A percentile compares a stretch with the other conserved stretches of the same genome.
Conservation (phyloP, 2,329 filamentous ascomycete species). For the Hansfordia pulvinata region DNA sequence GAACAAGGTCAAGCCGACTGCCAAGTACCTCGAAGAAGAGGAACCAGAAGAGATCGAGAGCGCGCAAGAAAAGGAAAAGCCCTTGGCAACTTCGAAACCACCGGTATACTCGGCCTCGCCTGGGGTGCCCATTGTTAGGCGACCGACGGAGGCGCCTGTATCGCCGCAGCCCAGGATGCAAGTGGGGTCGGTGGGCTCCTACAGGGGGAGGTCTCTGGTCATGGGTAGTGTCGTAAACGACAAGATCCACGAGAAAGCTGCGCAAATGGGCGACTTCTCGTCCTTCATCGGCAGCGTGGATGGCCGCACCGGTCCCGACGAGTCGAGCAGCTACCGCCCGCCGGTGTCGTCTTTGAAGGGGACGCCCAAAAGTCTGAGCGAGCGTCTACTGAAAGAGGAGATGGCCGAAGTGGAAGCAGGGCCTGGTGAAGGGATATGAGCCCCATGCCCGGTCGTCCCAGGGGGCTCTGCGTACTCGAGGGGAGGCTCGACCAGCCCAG, state of each 20-base stretch:
- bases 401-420: constrained; percentile 15
- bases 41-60: constrained; percentile 13
- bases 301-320: constrained; percentile 34
- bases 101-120: constrained; percentile 28
- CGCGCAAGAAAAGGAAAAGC: constrained; percentile 4
- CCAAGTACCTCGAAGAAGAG: constrained; percentile 20
- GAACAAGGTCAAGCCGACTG: constrained; percentile 11
- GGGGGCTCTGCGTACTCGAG: too few species aligned
- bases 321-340: constrained; percentile 28
- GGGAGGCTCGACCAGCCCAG: too few species aligned
- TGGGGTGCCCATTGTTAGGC: constrained; percentile 24
- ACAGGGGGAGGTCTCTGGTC: constrained; percentile 36
- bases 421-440: too few species aligned
- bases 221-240: constrained; percentile 37
- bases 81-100: too few species aligned
- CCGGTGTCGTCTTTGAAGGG: constrained; percentile 23
- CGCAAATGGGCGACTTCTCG: constrained; percentile 31
- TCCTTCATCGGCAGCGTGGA: constrained; percentile 40
- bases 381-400: constrained; percentile 34
- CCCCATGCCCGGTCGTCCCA: constrained; percentile 45
- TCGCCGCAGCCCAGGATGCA: constrained; percentile 19
- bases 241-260: constrained; percentile 32
- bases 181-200: constrained; percentile 34
- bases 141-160: constrained; percentile 14
- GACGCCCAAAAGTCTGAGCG: constrained; percentile 31